Evolutionary conservation across 148 eudicot genomes (phyloP), one percentile per base, ranked within the genome.

Genomic region (Cornus kousa): DNA sequence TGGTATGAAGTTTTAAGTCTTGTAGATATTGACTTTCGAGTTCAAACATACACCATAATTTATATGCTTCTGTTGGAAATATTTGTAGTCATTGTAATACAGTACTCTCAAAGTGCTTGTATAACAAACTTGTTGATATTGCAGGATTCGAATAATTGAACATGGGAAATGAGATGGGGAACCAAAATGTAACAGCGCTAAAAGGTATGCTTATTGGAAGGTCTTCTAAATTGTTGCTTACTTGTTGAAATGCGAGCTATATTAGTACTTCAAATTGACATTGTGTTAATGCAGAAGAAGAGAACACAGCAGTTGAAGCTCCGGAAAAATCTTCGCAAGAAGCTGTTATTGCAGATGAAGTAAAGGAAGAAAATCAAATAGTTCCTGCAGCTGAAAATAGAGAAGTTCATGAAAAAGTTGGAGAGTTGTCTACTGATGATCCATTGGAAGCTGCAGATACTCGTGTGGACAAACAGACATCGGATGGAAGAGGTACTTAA

Each of bases 161-260:
- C 72, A 78, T 74, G 77, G 75, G 79, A 69, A 80, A 75, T 76
- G 83, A 82, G 76, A 85, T 85, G 87, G 85, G 85, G 46, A 82
- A 82, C 80, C 72, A 31, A 62, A 85, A 79, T 17, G 71, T 75
- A 57, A 76, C 85, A 48, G 81, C 79, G 40, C 50, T 75, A n/a
- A 48, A 77, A 82, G 85, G 87, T 85, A 74, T 75, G 73, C 5
- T 53, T 55, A n/a, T 48, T 53, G 59, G 59, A 53, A 43, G 48
- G 9, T 43, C 66, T 62, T 62, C 22, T 3, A n/a, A 62, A 62
- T n/a, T 62, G 23, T 62, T 17, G 12, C 23, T n/a, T 28, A 28
- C 55, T 31, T 14, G 60, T 57, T 37, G 20, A 48, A 14, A 39
- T 62, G 48, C 9, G 23, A 20, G 2, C 3, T 67, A 9, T 19